A percentile compares a stretch with the other conserved stretches of the same genome.
Conservation (phyloP, 495 filamentous ascomycete species). For the Neurospora intermedia region DNA sequence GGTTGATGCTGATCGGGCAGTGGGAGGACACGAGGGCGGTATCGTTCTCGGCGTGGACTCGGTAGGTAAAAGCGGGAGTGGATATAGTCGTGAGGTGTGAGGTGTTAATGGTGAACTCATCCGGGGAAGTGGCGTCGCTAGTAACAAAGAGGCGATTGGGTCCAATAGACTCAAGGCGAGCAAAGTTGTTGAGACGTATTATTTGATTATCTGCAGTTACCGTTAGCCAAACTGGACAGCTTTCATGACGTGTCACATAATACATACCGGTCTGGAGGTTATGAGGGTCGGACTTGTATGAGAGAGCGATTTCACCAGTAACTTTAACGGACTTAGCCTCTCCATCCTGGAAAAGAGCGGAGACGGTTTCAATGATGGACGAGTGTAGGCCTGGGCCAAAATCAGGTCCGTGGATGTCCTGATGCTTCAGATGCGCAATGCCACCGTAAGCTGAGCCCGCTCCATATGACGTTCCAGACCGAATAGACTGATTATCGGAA, state of each 20-base stretch:
- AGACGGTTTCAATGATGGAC: constrained; percentile 87
- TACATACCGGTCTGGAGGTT: constrained; percentile 16
- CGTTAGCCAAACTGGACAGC: background rate
- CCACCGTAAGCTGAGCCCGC: constrained; percentile 30
- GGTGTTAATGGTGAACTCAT: constrained; percentile 70
- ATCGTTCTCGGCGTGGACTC: constrained; percentile 67
- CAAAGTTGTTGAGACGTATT: constrained; percentile 84
- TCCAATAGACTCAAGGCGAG: constrained; percentile 84
- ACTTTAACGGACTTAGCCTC: constrained; percentile 59
- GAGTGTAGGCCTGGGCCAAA: constrained; percentile 69
- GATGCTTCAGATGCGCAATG: constrained; percentile 53
- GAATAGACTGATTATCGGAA: constrained; percentile 86
- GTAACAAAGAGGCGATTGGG: constrained; percentile 85
- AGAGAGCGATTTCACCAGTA: constrained; percentile 82
- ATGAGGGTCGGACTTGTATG: constrained; percentile 56
- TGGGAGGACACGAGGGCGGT: constrained; percentile 42
- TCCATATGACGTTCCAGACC: constrained; percentile 73
- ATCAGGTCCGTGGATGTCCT: constrained; percentile 66
- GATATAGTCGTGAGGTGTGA: constrained; percentile 60
- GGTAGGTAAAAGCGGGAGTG: constrained; percentile 81
- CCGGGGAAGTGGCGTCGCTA: constrained; percentile 49
- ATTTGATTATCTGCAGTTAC: constrained; percentile 39
- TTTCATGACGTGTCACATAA: background rate
- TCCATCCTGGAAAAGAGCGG: constrained; percentile 69
- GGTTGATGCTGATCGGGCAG: constrained; percentile 64